A percentile compares a stretch with the other conserved stretches of the same genome.
These are phyloP conservation scores for Primulina eburnea DNA, from an alignment of 257 asterid genomes.

Conservation along the genomic window DNA sequence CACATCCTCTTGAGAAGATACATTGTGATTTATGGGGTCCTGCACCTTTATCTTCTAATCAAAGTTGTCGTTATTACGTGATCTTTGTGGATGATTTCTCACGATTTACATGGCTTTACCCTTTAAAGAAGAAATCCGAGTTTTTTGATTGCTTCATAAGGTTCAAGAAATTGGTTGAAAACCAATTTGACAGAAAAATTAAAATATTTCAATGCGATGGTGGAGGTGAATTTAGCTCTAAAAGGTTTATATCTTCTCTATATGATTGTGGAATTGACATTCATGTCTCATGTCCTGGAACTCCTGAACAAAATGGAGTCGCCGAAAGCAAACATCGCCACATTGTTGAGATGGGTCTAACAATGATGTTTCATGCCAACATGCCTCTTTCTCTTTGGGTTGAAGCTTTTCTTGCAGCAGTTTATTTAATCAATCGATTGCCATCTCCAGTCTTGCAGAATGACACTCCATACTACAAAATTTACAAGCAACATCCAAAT, in stretches of 20 bases:
- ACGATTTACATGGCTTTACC: not conserved
- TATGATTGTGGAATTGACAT: not conserved
- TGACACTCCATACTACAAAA: not conserved
- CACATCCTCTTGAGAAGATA: constrained; percentile 2
- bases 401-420: not conserved
- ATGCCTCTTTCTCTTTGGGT: not conserved
- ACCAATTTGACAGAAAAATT: not conserved
- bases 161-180: not conserved
- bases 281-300: not conserved
- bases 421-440: not conserved
- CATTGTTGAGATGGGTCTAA: constrained; percentile 2
- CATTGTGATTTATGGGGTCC: constrained; percentile 21
- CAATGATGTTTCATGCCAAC: constrained; percentile 10
- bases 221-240: not conserved
- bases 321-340: not conserved
- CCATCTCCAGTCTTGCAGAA: not conserved
- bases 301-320: constrained; percentile 9
- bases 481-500: not conserved
- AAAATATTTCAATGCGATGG: constrained; percentile 5
- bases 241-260: not conserved
- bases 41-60: not conserved
- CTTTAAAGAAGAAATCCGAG: not conserved
- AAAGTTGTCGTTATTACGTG: not conserved
- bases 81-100: not conserved
- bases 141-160: not conserved